Conservation (phyloP, 2,329 filamentous ascomycete genomes). For the Pyricularia pennisetigena region DNA sequence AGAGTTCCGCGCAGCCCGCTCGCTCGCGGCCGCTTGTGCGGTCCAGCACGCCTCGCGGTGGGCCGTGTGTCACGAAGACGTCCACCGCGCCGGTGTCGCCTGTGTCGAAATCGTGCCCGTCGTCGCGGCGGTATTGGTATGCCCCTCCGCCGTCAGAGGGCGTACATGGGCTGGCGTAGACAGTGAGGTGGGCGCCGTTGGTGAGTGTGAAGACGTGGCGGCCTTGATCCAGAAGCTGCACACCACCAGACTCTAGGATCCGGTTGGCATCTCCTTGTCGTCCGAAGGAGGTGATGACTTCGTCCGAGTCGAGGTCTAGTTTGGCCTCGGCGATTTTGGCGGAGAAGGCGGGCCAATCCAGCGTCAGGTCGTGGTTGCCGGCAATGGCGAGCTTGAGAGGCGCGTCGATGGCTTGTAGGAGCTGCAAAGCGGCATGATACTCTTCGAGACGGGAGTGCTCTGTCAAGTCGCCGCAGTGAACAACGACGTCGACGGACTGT, state of each 20-base stretch:
- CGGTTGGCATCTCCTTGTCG: background rate
- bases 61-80: constrained; percentile 45
- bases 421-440: constrained; percentile 27
- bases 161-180: constrained; percentile 46
- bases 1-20: constrained; percentile 33
- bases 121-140: constrained; percentile 33
- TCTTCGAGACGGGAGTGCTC: constrained; percentile 28
- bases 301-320: constrained; percentile 9
- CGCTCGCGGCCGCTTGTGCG: constrained; percentile 17
- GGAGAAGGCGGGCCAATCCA: constrained; percentile 23
- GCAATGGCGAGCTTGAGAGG: constrained; percentile 44
- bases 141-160: constrained; percentile 26
- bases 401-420: constrained; percentile 31
- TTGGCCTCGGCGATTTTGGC: constrained; percentile 9
- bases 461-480: constrained; percentile 45
- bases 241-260: constrained; percentile 16
- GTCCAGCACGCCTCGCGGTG: constrained; percentile 42
- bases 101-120: constrained; percentile 36
- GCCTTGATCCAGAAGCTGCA: constrained; percentile 41
- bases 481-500: constrained; percentile 30
- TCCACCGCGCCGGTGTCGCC: constrained; percentile 21
- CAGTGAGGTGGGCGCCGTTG: constrained; percentile 36
- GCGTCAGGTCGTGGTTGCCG: constrained; percentile 42
- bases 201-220: constrained; percentile 32
- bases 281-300: constrained; percentile 8